Evolutionary conservation across 2,329 filamentous ascomycete genomes (phyloP).

Genomic region (Botrytis fabae): DNA sequence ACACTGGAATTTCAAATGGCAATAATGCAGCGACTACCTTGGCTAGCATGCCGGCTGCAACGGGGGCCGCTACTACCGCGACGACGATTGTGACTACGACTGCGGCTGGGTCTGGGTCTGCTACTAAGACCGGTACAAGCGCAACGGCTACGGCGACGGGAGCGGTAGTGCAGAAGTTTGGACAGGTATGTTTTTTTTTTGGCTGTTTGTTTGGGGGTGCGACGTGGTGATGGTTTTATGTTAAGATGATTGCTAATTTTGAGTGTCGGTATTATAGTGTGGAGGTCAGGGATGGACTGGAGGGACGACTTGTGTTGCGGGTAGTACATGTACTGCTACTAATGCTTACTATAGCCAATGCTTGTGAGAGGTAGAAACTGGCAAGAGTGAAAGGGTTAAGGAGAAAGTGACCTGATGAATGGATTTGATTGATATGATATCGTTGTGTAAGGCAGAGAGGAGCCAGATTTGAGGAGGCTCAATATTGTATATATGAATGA

Average conservation of each 20-base stretch:
- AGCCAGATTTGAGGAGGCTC: not conserved
- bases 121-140: not conserved
- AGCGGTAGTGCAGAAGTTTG: slow-evolving; percentile 23
- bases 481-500: not conserved
- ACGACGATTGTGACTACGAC: not conserved
- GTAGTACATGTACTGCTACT: slow-evolving; percentile 28
- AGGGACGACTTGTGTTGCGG: slow-evolving; percentile 26
- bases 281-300: slow-evolving; percentile 33
- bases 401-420: not conserved
- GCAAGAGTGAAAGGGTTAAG: not conserved
- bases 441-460: not conserved
- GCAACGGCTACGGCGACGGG: not conserved
- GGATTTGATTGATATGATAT: not conserved
- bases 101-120: not conserved
- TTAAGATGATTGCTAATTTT: not conserved
- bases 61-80: not conserved
- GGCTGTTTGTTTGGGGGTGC: too few relatives aligned
- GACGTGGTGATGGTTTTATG: not conserved
- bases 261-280: slow-evolving; percentile 17
- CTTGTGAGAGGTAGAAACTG: slow-evolving; percentile 13
- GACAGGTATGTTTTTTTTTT: slow-evolving; percentile 23
- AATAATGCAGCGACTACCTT: slow-evolving; percentile 8
- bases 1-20: not conserved
- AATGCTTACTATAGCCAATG: slow-evolving; percentile 33
- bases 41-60: not conserved